phyloP scores from a whole-genome alignment of 495 filamentous ascomycete genomes.

The Peziza echinospora region DNA sequence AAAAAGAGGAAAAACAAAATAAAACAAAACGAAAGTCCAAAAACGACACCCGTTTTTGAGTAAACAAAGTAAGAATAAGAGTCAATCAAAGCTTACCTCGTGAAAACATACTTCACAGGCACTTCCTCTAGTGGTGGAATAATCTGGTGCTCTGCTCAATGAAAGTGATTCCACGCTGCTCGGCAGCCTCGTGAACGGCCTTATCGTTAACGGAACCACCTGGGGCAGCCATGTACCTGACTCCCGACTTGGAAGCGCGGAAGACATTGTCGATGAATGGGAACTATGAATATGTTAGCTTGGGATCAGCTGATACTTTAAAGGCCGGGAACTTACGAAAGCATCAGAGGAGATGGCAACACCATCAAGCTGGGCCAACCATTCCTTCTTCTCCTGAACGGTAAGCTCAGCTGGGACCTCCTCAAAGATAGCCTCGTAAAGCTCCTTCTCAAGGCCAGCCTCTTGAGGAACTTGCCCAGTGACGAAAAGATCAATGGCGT shows the following conservation, averaged over 20 bases:
- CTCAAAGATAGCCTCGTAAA: constrained; percentile 77
- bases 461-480: constrained; percentile 61
- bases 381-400: constrained; percentile 58
- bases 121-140: constrained; percentile 74
- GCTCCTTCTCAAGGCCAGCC: constrained; percentile 50
- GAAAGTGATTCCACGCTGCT: constrained; percentile 78
- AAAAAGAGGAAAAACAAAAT: too few relatives aligned
- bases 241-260: constrained; percentile 66
- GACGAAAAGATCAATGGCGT: constrained; percentile 87
- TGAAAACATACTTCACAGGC: too few relatives aligned
- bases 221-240: constrained; percentile 86
- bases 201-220: constrained; percentile 82
- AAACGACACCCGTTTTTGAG: too few relatives aligned
- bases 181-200: constrained; percentile 73
- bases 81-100: too few relatives aligned
- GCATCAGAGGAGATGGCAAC: constrained; percentile 84
- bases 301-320: neutral
- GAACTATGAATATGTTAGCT: constrained; percentile 35
- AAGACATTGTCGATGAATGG: constrained; percentile 97
- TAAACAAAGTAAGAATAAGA: too few relatives aligned
- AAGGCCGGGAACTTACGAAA: constrained; percentile 45
- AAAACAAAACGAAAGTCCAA: too few relatives aligned
- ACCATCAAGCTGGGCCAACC: constrained; percentile 56
- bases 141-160: constrained; percentile 71
- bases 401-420: constrained; percentile 73